A percentile compares a stretch with the other conserved stretches of the same genome.
phyloP scores from a whole-genome alignment of 2,329 filamentous ascomycete genomes.

The Pseudogymnoascus sp. region DNA sequence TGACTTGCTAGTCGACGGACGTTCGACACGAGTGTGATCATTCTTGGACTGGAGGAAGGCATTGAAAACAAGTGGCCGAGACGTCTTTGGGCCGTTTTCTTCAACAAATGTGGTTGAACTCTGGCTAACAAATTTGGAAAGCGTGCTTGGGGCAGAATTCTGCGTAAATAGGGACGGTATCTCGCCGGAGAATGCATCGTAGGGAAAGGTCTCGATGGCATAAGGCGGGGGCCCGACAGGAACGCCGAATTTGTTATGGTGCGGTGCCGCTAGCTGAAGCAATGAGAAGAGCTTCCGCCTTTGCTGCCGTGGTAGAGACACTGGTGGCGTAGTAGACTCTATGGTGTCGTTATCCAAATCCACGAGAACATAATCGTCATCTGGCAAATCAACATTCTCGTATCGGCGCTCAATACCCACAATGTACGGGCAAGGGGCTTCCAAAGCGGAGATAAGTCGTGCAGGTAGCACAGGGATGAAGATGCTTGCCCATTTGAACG shows the following conservation, averaged over 20 bases:
- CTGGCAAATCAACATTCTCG: conserved; percentile 74
- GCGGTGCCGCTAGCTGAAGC: conserved; percentile 81
- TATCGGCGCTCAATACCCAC: conserved; percentile 92
- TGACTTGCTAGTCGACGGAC: conserved; percentile 67
- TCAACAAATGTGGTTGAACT: conserved; percentile 84
- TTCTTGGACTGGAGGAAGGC: conserved; percentile 73
- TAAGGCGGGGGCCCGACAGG: conserved; percentile 84
- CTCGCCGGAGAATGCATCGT: conserved; percentile 83
- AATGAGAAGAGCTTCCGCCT: conserved; percentile 82
- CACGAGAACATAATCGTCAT: conserved; percentile 91
- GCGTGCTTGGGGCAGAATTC: conserved; percentile 57
- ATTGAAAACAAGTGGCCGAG: conserved; percentile 71
- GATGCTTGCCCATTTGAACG: conserved; percentile 85
- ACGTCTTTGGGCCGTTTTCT: conserved; percentile 33
- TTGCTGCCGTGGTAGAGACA: conserved; percentile 75
- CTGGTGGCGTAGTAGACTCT: conserved; percentile 72
- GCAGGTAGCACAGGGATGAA: conserved; percentile 89
- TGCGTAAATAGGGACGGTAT: conserved; percentile 72
- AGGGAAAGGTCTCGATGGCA: conserved; percentile 85
- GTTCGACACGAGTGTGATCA: conserved; percentile 57
- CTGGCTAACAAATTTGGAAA: conserved; percentile 80
- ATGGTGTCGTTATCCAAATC: conserved; percentile 89
- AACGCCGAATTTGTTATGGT: conserved; percentile 80
- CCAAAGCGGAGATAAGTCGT: conserved; percentile 78
- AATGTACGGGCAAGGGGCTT: conserved; percentile 94